Conservation (phyloP, 2,329 filamentous ascomycete genomes). For the Aspergillus pseudoglaucus region DNA sequence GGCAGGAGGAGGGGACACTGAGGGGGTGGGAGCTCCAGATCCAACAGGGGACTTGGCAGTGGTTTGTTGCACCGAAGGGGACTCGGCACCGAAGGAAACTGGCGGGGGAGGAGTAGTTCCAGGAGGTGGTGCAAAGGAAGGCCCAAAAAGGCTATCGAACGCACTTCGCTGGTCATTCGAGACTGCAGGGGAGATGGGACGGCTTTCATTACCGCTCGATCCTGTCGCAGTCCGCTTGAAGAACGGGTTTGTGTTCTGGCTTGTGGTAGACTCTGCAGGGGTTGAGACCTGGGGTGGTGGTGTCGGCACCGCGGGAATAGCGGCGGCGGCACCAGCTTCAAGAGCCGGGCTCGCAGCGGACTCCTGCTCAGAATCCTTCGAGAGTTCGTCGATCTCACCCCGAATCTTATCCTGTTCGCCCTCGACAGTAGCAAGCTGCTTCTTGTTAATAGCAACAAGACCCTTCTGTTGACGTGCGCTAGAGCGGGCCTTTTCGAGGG, state of each 20-base stretch:
- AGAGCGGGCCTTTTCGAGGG: conserved; percentile 86
- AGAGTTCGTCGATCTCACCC: conserved; percentile 63
- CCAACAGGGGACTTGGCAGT: conserved; percentile 39
- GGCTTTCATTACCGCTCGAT: conserved; percentile 40
- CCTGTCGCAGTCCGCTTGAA: conserved; percentile 60
- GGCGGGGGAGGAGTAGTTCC: conserved; percentile 43
- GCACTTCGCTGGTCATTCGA: conserved; percentile 54
- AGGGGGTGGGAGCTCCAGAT: conserved; percentile 53
- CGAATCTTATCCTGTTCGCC: conserved; percentile 82
- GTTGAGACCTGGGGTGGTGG: conserved; percentile 54
- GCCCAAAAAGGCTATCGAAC: conserved; percentile 83
- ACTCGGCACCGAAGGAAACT: conserved; percentile 57
- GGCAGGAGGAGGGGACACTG: conserved; percentile 53
- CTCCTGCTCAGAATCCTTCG: conserved; percentile 55
- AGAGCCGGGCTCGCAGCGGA: conserved; percentile 38
- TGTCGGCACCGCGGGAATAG: conserved; percentile 55
- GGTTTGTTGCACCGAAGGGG: conserved; percentile 30
- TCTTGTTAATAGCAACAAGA: conserved; percentile 95
- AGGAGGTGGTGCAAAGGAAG: conserved; percentile 50
- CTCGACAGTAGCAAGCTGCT: conserved; percentile 86
- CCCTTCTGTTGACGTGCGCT: conserved; percentile 95
- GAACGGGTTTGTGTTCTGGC: conserved; percentile 84
- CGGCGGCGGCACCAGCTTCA: conserved; percentile 39
- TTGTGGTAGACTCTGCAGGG: conserved; percentile 57
- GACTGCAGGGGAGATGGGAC: conserved; percentile 36